Base-by-base conservation (phyloP, 1,284 basidiomycete species). In the Ceratobasidium sp. region DNA sequence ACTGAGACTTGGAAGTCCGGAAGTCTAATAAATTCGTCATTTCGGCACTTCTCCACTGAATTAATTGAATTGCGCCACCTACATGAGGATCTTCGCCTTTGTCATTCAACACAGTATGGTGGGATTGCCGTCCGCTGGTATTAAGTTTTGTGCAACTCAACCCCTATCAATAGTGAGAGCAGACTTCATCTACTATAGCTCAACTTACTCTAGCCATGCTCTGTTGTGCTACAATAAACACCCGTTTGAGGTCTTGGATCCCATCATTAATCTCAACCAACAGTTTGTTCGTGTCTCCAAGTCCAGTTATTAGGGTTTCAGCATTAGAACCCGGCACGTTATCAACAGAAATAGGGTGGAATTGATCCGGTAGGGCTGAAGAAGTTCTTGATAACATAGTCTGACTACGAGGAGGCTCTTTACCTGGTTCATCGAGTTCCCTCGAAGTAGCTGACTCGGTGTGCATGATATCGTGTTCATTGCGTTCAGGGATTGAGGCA, bases 11-110 rank as follows among this genome's bases (percentile, higher is more conserved):
- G 9, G 0, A 51, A 51, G 49, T 6, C 49, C 49, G 1, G 18
- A 20, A 20, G 15, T 0, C 49, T 51, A 18, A 51, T 3, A 1
- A 51, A 51, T 6, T 15, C 1, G 49, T 0, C 49, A 26, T 28
- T 7, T 60, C n/a, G 10, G 33, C 15, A 28, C 7, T 10, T 1
- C 7, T 26, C 6, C 2, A 33, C 2, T 18, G 5, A 20, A 51
- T 1, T 4, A 51, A 15, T 5, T 15, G 49, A 51, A 51, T 5
- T 5, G 5, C 18, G 10, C n/a, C 44, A 68, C 44, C 5, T 28
- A 67, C 64, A 13, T 18, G 39, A 13, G 64, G 64, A 20, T 39
- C n/a, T 28, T 67, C 64, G 2, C 64, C 64, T n/a, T 67, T 46
- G 3, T 42, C 26, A 23, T 67, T 67, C 7, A 67, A 2, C 39